A percentile compares a stretch with the other conserved stretches of the same genome.
These are phyloP conservation scores for Phytophthora citricola DNA, from an alignment of 352 stramenopile species.

Conservation along the genomic window DNA sequence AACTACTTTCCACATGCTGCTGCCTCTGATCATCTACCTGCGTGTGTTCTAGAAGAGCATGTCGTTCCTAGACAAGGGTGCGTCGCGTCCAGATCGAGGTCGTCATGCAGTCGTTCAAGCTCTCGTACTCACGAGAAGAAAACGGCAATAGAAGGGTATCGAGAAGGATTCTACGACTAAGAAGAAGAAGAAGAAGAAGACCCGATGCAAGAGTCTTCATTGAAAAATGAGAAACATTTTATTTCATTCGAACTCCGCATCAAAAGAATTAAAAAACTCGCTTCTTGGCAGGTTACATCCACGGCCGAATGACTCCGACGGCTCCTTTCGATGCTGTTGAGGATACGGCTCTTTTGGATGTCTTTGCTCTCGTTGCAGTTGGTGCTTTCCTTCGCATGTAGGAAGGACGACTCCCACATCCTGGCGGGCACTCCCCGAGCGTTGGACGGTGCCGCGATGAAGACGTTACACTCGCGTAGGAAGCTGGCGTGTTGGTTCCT, in stretches of 20 bases:
- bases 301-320: conserved; percentile 35
- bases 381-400: conserved; percentile 27
- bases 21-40: conserved; percentile 62
- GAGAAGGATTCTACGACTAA: no score
- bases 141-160: no score
- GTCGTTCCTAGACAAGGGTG: conserved; percentile 53
- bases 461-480: conserved; percentile 18
- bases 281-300: conserved; percentile 17
- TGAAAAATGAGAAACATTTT: no score
- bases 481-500: conserved; percentile 32
- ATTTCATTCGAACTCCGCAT: no score
- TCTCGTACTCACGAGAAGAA: no score
- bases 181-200: no score
- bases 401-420: conserved; percentile 37
- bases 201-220: no score
- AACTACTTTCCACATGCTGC: conserved; percentile 48
- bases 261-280: no score
- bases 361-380: conserved; percentile 17
- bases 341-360: conserved; percentile 17
- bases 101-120: no score
- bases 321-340: conserved; percentile 27
- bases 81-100: conserved; percentile 1
- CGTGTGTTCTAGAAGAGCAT: conserved; percentile 49
- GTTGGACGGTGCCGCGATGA: conserved; percentile 4
- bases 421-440: conserved; percentile 29